Evolutionary conservation across 2,329 filamentous ascomycete genomes (phyloP).

Genomic region (Madurella fahalii): DNA sequence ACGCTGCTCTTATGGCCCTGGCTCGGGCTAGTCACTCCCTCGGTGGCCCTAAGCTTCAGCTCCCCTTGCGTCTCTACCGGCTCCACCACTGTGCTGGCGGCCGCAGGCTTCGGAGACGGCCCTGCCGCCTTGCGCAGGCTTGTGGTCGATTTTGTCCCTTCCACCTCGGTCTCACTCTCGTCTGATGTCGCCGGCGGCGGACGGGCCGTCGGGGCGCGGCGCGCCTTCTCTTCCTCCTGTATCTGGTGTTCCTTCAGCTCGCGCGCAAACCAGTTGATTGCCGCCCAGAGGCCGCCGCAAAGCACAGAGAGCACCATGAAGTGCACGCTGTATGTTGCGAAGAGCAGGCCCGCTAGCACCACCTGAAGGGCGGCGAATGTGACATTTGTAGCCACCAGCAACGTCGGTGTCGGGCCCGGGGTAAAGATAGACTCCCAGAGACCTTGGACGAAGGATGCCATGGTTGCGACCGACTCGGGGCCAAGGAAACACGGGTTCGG

Average conservation of each 20-base stretch:
- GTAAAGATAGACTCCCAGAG: constrained; percentile 94
- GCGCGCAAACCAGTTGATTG: constrained; percentile 93
- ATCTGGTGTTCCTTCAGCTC: constrained; percentile 53
- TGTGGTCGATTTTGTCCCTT: constrained; percentile 28
- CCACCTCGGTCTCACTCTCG: constrained; percentile 52
- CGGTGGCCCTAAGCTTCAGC: constrained; percentile 46
- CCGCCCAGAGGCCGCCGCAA: constrained; percentile 80
- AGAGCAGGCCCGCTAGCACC: constrained; percentile 69
- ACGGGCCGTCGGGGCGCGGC: constrained; percentile 32
- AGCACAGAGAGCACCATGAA: constrained; percentile 78
- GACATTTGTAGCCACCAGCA: constrained; percentile 84
- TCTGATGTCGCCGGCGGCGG: constrained; percentile 34
- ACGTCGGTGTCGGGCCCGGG: constrained; percentile 80
- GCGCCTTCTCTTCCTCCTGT: constrained; percentile 40
- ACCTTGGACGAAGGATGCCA: constrained; percentile 64
- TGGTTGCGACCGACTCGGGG: constrained; percentile 26
- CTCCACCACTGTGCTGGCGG: constrained; percentile 43
- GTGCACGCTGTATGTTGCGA: constrained; percentile 83
- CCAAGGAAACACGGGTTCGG: neutral
- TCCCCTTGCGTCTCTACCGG: constrained; percentile 40
- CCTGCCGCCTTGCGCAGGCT: constrained; percentile 29
- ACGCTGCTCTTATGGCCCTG: constrained; percentile 51
- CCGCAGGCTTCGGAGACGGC: constrained; percentile 29
- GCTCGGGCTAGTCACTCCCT: constrained; percentile 39
- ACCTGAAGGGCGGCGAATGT: constrained; percentile 83